phyloP scores from a whole-genome alignment of 257 asterid species.

The Nicotiana paniculata region DNA sequence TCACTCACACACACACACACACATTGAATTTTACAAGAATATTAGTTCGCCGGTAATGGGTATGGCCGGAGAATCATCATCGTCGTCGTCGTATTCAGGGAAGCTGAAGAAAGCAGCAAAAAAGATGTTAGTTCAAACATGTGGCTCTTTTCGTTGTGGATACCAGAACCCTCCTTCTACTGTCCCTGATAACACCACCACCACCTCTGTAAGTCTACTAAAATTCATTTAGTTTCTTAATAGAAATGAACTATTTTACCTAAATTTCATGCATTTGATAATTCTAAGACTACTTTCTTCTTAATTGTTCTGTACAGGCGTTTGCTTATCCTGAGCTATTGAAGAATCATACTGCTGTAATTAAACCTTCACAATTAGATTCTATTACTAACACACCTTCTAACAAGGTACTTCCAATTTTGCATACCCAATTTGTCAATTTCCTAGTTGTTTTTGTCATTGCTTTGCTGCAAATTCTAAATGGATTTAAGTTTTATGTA shows the following conservation, averaged over 20 bases:
- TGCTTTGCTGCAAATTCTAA: neutral
- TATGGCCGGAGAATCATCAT: conserved; percentile 48
- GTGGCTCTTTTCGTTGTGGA: conserved; percentile 51
- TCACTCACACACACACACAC: neutral
- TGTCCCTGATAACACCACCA: conserved; percentile 19
- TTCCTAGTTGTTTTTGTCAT: neutral
- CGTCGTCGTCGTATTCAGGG: neutral
- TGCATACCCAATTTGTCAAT: neutral
- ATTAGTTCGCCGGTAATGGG: conserved; percentile 38
- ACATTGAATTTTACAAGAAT: neutral
- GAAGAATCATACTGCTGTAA: conserved; percentile 9
- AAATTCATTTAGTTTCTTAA: neutral
- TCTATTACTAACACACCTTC: conserved; percentile 33
- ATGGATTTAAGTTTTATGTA: no score
- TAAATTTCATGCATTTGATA: neutral
- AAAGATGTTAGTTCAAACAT: conserved; percentile 58
- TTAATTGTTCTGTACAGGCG: conserved; percentile 22
- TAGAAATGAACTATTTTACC: neutral
- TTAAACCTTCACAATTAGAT: conserved; percentile 15
- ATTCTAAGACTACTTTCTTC: neutral
- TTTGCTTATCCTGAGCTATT: conserved; percentile 26
- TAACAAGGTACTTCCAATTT: conserved; percentile 38
- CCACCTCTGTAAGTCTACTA: conserved; percentile 18
- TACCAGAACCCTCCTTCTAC: conserved; percentile 26
- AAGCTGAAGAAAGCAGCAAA: conserved; percentile 65